Percentiles rank a stretch among this genome's conserved stretches.
phyloP scores from a whole-genome alignment of 768 basidiomycete species.

The Russula ochroleuca region DNA sequence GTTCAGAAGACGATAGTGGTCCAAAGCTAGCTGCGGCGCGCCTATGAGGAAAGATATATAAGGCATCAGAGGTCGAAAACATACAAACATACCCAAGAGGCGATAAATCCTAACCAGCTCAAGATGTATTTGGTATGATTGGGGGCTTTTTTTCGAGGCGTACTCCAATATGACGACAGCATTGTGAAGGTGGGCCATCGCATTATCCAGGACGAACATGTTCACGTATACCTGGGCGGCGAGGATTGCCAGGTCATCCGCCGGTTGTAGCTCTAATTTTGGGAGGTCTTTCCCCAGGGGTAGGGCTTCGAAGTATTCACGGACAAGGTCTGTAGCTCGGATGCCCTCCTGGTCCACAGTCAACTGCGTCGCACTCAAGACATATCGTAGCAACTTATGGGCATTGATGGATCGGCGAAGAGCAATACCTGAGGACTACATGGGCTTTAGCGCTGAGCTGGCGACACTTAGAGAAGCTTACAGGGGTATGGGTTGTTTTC shows the following conservation, averaged over 20 bases:
- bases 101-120: conserved; percentile 80
- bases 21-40: conserved; percentile 64
- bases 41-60: conserved; percentile 42
- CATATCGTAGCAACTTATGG: conserved; percentile 67
- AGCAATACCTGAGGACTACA: conserved; percentile 48
- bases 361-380: conserved; percentile 46
- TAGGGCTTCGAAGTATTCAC: conserved; percentile 63
- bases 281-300: conserved; percentile 62
- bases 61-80: conserved; percentile 13
- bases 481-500: conserved; percentile 45
- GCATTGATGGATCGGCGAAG: conserved; percentile 70
- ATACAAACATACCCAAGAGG: conserved; percentile 53
- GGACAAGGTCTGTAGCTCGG: conserved; percentile 49
- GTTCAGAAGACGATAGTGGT: conserved; percentile 74
- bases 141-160: conserved; percentile 64
- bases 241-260: conserved; percentile 78
- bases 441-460: conserved; percentile 6
- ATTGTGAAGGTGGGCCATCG: conserved; percentile 56
- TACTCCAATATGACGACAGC: conserved; percentile 68
- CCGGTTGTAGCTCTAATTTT: conserved; percentile 77
- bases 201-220: conserved; percentile 53
- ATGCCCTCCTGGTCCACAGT: conserved; percentile 53
- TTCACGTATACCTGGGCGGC: conserved; percentile 64
- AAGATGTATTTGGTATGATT: conserved; percentile 74
- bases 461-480: conserved; percentile 31